Evolutionary conservation across 345 rosid genomes (phyloP).

Genomic region (Aquilaria sinensis): DNA sequence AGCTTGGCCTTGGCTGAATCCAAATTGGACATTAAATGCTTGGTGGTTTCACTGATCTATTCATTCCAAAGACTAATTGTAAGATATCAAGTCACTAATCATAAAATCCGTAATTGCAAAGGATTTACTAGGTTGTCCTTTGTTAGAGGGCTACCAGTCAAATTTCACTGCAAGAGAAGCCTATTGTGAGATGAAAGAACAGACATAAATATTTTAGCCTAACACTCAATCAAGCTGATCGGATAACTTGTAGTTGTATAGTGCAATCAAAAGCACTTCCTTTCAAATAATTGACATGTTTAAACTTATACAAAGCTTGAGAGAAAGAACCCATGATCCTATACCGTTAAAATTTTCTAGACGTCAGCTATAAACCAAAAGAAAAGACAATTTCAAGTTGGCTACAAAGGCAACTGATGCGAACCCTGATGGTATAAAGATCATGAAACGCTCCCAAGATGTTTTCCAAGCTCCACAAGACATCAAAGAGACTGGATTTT

Average conservation of each 20-base stretch:
- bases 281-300: not conserved
- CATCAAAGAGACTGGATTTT: no score
- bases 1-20: constrained; percentile 50
- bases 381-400: no score
- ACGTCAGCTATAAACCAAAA: no score
- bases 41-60: constrained; percentile 28
- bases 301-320: not conserved
- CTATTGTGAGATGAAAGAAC: constrained; percentile 1
- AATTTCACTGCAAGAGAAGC: constrained; percentile 22
- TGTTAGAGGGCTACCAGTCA: constrained; percentile 5
- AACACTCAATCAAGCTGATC: not conserved
- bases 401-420: no score
- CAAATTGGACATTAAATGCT: constrained; percentile 12
- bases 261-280: no score
- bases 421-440: no score
- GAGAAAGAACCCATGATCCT: not conserved
- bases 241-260: not conserved
- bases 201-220: not conserved
- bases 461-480: no score
- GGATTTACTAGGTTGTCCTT: constrained; percentile 19
- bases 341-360: no score
- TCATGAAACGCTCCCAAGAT: no score
- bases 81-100: constrained; percentile 2
- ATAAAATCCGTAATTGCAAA: not conserved
- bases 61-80: constrained; percentile 12